Evolutionary conservation across 306 rosid species (phyloP).

Genomic region (Lathyrus sativus): DNA sequence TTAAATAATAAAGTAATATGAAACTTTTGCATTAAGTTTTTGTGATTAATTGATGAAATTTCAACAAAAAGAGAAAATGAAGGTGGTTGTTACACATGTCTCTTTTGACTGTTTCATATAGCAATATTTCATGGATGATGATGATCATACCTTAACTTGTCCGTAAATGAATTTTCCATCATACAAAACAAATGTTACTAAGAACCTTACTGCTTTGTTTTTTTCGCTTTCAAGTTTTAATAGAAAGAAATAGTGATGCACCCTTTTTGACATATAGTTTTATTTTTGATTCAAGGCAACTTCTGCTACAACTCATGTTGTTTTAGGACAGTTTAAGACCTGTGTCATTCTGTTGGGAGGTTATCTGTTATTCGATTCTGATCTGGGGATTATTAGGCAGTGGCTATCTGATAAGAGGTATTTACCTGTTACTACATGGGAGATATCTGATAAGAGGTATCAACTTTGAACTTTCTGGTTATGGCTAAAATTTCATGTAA

Average conservation of each 20-base stretch:
- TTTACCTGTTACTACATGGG: no score
- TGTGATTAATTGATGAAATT: conserved; percentile 26
- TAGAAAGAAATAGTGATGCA: not conserved
- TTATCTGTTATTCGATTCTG: conserved; percentile 45
- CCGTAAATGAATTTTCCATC: conserved; percentile 41
- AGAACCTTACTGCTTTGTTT: conserved; percentile 15
- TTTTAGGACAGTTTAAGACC: conserved; percentile 90
- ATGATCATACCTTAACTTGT: conserved; percentile 50
- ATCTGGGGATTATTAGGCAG: conserved; percentile 55
- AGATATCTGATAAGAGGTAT: no score
- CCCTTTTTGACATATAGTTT: not conserved
- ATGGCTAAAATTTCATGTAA: no score
- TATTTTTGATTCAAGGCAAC: conserved; percentile 70
- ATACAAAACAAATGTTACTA: conserved; percentile 41
- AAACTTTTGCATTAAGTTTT: conserved; percentile 29
- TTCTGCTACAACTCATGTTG: conserved; percentile 92
- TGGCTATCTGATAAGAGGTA: no score
- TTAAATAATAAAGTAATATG: conserved; percentile 7
- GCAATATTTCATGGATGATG: conserved; percentile 2
- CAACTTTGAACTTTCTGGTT: no score
- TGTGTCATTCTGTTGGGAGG: conserved; percentile 74
- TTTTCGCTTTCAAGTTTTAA: not conserved
- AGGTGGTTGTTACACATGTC: conserved; percentile 37
- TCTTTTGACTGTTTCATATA: conserved; percentile 51
- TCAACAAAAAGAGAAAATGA: conserved; percentile 22